phyloP scores from a whole-genome alignment of 495 filamentous ascomycete genomes.

The Aspergillus carlsbadensis region DNA sequence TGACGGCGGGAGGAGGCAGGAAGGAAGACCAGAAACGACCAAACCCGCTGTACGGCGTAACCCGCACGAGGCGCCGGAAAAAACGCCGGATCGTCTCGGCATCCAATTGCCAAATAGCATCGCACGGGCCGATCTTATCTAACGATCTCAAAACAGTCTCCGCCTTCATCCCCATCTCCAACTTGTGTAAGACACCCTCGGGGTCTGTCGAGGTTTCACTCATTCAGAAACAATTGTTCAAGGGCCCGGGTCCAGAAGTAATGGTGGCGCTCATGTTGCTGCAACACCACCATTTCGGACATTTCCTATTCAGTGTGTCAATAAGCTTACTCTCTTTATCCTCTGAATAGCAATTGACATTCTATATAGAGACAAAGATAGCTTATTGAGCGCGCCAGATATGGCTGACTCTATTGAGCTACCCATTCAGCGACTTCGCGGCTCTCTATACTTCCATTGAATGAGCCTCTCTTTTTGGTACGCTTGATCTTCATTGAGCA shows the following conservation, averaged over 20 bases:
- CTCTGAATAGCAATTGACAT: constrained; percentile 16
- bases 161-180: no score
- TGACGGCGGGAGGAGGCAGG: constrained; percentile 14
- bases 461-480: background rate
- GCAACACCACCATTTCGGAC: background rate
- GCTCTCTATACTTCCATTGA: background rate
- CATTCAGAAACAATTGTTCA: no score
- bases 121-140: constrained; percentile 45
- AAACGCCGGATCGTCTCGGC: constrained; percentile 47
- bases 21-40: constrained; percentile 17
- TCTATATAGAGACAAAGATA: constrained; percentile 5
- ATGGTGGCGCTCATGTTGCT: background rate
- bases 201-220: no score
- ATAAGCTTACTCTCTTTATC: background rate
- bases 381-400: background rate
- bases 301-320: constrained; percentile 5
- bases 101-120: constrained; percentile 20
- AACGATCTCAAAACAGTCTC: background rate
- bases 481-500: background rate
- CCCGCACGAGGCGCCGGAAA: constrained; percentile 34
- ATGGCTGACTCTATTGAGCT: constrained; percentile 6
- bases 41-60: constrained; percentile 16
- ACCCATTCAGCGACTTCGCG: background rate
- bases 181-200: no score
- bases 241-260: background rate